These are phyloP conservation scores for Leccinum angustisporum DNA, from an alignment of 1,284 basidiomycete species.

Conservation along the genomic window DNA sequence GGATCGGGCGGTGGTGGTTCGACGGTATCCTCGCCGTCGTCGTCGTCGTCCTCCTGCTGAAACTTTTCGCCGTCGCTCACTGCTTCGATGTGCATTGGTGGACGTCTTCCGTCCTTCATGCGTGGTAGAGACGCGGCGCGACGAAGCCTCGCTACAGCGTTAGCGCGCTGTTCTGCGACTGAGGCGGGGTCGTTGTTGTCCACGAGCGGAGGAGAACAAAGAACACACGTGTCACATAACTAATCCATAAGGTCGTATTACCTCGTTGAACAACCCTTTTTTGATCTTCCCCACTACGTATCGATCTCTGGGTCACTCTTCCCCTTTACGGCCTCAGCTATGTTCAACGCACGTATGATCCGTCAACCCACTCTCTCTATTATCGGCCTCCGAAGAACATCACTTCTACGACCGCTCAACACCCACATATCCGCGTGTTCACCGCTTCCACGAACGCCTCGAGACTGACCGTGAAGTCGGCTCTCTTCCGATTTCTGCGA, in stretches of 20 bases:
- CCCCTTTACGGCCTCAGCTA: slow-evolving; percentile 43
- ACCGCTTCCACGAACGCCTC: slow-evolving; percentile 71
- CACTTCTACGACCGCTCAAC: slow-evolving; percentile 47
- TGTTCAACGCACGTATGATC: slow-evolving; percentile 52
- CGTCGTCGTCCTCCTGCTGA: slow-evolving; percentile 31
- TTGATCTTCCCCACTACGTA: no score
- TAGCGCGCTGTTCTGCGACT: slow-evolving; percentile 72
- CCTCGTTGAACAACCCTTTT: no score
- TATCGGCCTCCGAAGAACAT: slow-evolving; percentile 11
- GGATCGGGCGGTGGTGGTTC: slow-evolving; percentile 22
- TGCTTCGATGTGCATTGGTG: slow-evolving; percentile 77
- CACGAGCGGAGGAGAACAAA: neutral
- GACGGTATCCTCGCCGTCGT: slow-evolving; percentile 35
- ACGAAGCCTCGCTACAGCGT: slow-evolving; percentile 86
- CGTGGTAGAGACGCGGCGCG: slow-evolving; percentile 86
- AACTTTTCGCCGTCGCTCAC: slow-evolving; percentile 74
- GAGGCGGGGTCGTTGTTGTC: slow-evolving; percentile 46
- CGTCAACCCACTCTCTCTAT: slow-evolving; percentile 61
- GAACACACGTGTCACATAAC: neutral
- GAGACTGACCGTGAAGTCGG: slow-evolving; percentile 73
- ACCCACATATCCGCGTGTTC: slow-evolving; percentile 69
- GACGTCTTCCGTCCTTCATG: slow-evolving; percentile 82
- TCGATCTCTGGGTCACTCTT: slow-evolving; percentile 38
- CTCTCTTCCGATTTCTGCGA: slow-evolving; percentile 60
- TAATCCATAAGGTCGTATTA: no score